Evolutionary conservation across 1,139 yeast species (phyloP).

Genomic region (Diutina catenulata): DNA sequence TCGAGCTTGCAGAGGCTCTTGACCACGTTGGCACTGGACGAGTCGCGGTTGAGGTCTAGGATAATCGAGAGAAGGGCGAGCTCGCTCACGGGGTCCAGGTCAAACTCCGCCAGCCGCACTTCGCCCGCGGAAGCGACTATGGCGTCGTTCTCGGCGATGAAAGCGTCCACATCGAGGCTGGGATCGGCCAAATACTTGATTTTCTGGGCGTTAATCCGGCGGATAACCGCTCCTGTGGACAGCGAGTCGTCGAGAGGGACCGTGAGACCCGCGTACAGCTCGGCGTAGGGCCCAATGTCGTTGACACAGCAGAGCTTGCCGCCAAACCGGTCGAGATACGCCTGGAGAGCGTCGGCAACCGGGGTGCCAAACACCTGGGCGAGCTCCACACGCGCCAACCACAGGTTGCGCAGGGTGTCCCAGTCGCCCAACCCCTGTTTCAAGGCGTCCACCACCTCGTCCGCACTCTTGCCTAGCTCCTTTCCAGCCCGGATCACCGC

Average conservation of each 20-base stretch:
- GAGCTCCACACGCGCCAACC: conserved; percentile 42
- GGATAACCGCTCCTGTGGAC: too few species aligned
- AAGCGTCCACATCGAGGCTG: too few species aligned
- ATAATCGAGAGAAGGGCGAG: neutral
- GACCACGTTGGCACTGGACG: conserved; percentile 11
- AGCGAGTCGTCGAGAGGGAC: too few species aligned
- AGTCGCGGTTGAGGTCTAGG: conserved; percentile 6
- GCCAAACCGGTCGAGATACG: conserved; percentile 33
- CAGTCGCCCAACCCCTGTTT: too few species aligned
- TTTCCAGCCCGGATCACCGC: conserved; percentile 33
- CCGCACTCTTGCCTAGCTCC: conserved; percentile 16
- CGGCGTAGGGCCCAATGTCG: conserved; percentile 26
- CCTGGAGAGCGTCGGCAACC: conserved; percentile 16
- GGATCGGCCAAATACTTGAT: neutral
- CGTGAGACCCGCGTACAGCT: too few species aligned
- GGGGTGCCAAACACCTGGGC: conserved; percentile 14
- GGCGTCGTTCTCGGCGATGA: neutral
- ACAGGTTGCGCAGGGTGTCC: conserved; percentile 39
- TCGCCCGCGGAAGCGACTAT: neutral
- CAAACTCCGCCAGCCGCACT: neutral
- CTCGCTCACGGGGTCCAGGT: conserved; percentile 4
- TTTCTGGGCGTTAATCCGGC: neutral
- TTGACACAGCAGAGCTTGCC: conserved; percentile 48
- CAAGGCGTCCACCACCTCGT: conserved; percentile 16
- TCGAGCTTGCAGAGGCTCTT: conserved; percentile 34